phyloP scores from a whole-genome alignment of 164 flowering plant genomes.

The Nelumbo lutea region DNA sequence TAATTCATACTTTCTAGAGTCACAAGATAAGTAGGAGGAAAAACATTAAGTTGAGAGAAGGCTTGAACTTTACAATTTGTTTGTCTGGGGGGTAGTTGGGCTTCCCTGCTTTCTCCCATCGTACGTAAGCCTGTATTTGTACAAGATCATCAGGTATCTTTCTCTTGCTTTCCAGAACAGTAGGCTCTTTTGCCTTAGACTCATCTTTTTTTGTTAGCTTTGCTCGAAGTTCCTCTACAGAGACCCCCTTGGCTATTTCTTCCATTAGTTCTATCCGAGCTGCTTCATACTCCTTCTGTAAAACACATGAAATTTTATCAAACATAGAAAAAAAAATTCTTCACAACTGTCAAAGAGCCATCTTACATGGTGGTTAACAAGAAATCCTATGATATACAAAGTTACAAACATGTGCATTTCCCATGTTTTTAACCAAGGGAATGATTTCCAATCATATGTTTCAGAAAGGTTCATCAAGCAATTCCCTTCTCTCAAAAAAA shows the following conservation, averaged over 20 bases:
- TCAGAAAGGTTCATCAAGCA: too few species aligned
- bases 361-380: neutral
- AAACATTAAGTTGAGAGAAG: slow-evolving; percentile 1
- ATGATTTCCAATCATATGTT: too few species aligned
- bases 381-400: neutral
- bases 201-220: slow-evolving; percentile 45
- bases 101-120: slow-evolving; percentile 91
- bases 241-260: slow-evolving; percentile 66
- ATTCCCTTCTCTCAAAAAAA: too few species aligned
- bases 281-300: slow-evolving; percentile 89
- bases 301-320: slow-evolving; percentile 6
- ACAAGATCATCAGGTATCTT: slow-evolving; percentile 65
- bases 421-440: neutral
- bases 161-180: slow-evolving; percentile 29
- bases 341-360: too few species aligned
- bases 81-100: slow-evolving; percentile 64
- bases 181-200: slow-evolving; percentile 30
- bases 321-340: neutral
- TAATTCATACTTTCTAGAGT: neutral
- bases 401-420: neutral
- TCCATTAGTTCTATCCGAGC: slow-evolving; percentile 78
- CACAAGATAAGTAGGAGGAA: neutral
- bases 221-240: slow-evolving; percentile 59
- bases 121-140: slow-evolving; percentile 65
- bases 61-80: slow-evolving; percentile 46